These are phyloP conservation scores for Desmodesmus armatus DNA, from an alignment of 139 green algal species.

Conservation along the genomic window DNA sequence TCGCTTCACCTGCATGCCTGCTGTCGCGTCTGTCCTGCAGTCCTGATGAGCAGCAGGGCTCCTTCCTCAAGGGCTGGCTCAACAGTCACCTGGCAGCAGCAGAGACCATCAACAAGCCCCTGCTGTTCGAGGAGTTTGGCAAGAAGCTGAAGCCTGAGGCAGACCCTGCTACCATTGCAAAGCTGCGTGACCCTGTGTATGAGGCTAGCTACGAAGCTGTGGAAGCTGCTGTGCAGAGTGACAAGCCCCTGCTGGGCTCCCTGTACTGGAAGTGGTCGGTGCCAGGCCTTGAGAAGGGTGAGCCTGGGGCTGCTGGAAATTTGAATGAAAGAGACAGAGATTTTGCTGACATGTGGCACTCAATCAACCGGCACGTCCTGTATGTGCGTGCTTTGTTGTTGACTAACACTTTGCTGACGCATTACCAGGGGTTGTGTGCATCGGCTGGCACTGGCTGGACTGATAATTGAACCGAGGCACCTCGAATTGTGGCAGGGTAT, in stretches of 20 bases:
- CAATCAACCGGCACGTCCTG: background rate
- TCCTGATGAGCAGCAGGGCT: slow-evolving; percentile 24
- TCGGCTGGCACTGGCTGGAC: no score
- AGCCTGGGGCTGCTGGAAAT: no score
- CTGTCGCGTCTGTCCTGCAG: background rate
- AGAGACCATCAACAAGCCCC: slow-evolving; percentile 62
- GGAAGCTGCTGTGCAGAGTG: slow-evolving; percentile 15
- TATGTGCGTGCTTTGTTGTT: background rate
- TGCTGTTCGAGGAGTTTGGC: slow-evolving; percentile 84
- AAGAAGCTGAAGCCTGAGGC: slow-evolving; percentile 54
- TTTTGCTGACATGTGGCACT: no score
- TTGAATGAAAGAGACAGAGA: no score
- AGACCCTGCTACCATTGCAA: background rate
- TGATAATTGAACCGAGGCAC: no score
- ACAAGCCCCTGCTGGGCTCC: slow-evolving; percentile 39
- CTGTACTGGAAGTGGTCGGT: slow-evolving; percentile 51
- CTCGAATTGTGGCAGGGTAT: no score
- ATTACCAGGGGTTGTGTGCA: no score
- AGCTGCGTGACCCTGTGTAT: slow-evolving; percentile 44
- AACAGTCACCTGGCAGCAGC: slow-evolving; percentile 61
- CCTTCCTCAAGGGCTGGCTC: slow-evolving; percentile 72
- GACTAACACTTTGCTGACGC: no score
- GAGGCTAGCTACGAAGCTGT: slow-evolving; percentile 35
- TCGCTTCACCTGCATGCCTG: background rate
- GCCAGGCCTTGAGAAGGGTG: slow-evolving; percentile 11